A percentile compares a stretch with the other conserved stretches of the same genome.
These are phyloP conservation scores for Euphorbia schlechtendalii DNA, from an alignment of 441 rosid species.

Conservation along the genomic window DNA sequence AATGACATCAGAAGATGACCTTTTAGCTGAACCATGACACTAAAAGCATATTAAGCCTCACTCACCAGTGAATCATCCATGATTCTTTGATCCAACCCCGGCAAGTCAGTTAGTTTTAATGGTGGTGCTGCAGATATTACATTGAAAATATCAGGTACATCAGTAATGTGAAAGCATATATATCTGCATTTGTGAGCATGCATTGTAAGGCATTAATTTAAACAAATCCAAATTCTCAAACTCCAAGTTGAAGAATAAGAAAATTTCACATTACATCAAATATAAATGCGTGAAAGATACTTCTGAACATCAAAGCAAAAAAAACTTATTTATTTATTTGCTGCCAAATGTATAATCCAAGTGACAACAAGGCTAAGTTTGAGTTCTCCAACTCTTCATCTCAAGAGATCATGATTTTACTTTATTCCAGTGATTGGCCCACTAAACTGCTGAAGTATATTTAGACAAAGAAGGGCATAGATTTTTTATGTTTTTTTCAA, in stretches of 20 bases:
- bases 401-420: not conserved
- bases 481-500: not conserved
- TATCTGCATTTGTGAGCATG: not conserved
- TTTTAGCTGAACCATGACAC: constrained; percentile 15
- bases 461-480: no score
- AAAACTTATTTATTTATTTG: not conserved
- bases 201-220: not conserved
- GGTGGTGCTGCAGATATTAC: constrained; percentile 65
- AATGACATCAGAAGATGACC: not conserved
- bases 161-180: not conserved
- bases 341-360: not conserved
- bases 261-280: not conserved
- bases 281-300: not conserved
- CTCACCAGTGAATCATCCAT: constrained; percentile 82
- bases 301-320: not conserved
- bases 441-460: no score
- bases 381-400: not conserved
- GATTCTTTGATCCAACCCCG: constrained; percentile 91
- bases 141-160: not conserved
- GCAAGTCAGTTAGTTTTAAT: constrained; percentile 76
- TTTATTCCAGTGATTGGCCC: no score
- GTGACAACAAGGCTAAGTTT: not conserved
- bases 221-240: not conserved
- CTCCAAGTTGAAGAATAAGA: not conserved
- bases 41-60: constrained; percentile 17